Evolutionary conservation across 2,329 filamentous ascomycete genomes (phyloP).

Genomic region (Pseudopithomyces chartarum): DNA sequence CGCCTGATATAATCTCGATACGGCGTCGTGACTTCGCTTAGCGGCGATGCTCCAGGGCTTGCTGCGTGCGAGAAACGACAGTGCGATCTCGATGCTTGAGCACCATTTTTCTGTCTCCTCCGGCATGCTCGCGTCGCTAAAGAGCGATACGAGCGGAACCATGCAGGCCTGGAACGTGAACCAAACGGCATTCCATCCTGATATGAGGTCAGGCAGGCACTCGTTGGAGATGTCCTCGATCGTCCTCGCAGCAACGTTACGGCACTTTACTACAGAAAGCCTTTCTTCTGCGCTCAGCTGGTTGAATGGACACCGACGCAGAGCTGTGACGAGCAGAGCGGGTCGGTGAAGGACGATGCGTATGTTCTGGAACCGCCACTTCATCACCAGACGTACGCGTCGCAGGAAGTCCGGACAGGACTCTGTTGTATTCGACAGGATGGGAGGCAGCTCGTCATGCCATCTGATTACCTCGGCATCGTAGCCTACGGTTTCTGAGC

Average conservation of each 20-base stretch:
- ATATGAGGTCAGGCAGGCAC: slow-evolving; percentile 75
- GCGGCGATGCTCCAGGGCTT: slow-evolving; percentile 52
- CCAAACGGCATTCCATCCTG: slow-evolving; percentile 82
- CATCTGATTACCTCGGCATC: slow-evolving; percentile 73
- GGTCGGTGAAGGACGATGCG: slow-evolving; percentile 77
- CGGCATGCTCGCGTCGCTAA: slow-evolving; percentile 62
- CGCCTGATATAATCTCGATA: slow-evolving; percentile 49
- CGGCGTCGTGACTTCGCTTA: slow-evolving; percentile 49
- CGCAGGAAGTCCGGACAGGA: slow-evolving; percentile 73
- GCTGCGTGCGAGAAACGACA: slow-evolving; percentile 51
- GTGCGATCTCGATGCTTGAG: slow-evolving; percentile 47
- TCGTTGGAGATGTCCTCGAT: slow-evolving; percentile 74
- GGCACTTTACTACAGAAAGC: slow-evolving; percentile 69
- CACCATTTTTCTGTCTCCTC: slow-evolving; percentile 50
- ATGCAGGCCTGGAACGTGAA: slow-evolving; percentile 81
- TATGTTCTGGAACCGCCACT: slow-evolving; percentile 80
- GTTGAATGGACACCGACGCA: slow-evolving; percentile 57
- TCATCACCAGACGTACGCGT: slow-evolving; percentile 75
- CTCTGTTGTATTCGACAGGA: slow-evolving; percentile 54
- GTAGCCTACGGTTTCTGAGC: slow-evolving; percentile 68
- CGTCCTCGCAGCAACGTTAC: slow-evolving; percentile 70
- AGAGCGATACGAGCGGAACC: slow-evolving; percentile 76
- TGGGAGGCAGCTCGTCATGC: slow-evolving; percentile 69
- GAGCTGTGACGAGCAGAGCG: slow-evolving; percentile 68
- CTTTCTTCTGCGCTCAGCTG: slow-evolving; percentile 66